phyloP scores from a whole-genome alignment of 2,329 filamentous ascomycete genomes.

The Pseudogymnoascus sp. region DNA sequence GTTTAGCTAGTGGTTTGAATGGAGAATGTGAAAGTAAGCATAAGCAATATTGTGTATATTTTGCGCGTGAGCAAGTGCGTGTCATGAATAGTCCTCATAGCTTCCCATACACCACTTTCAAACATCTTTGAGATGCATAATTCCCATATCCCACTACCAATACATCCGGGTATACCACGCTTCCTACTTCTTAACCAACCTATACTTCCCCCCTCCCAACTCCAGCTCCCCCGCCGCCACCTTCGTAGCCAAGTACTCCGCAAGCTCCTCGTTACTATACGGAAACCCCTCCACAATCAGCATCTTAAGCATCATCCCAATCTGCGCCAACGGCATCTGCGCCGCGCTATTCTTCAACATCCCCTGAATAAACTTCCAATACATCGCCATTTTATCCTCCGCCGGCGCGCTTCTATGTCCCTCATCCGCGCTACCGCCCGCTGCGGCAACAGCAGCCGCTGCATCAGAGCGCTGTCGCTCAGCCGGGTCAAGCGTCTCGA shows the following conservation, averaged over 20 bases:
- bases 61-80: not conserved
- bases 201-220: constrained; percentile 63
- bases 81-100: not conserved
- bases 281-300: constrained; percentile 80
- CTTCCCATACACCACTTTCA: not conserved
- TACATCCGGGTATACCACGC: not conserved
- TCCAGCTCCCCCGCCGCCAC: constrained; percentile 65
- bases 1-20: not conserved
- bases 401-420: constrained; percentile 41
- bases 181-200: constrained; percentile 48
- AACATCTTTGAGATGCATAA: not conserved
- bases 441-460: constrained; percentile 18
- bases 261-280: constrained; percentile 82
- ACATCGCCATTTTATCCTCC: constrained; percentile 61
- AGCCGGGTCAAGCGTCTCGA: constrained; percentile 52
- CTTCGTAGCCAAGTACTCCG: constrained; percentile 72
- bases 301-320: constrained; percentile 94
- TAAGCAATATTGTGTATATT: not conserved
- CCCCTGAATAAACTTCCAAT: constrained; percentile 86
- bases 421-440: constrained; percentile 33
- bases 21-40: not conserved
- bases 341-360: constrained; percentile 90
- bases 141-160: not conserved
- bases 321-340: constrained; percentile 70
- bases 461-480: constrained; percentile 28